phyloP scores from a whole-genome alignment of 805 yeast species.

The Teunomyces aglyptinius region DNA sequence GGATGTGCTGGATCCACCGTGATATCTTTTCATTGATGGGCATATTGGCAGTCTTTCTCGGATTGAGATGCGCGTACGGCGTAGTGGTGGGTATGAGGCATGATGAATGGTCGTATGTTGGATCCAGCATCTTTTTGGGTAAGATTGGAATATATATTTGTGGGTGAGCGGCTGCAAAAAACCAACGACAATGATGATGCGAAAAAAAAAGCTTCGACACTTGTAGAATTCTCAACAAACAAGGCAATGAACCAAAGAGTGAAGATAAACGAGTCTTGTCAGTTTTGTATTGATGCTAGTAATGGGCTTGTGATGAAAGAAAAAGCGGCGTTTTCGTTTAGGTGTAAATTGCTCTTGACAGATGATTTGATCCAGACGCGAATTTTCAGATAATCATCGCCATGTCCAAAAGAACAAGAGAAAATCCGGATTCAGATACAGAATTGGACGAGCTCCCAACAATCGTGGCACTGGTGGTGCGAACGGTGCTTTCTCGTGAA shows the following conservation, averaged over 20 bases:
- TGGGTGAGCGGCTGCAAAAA: not conserved
- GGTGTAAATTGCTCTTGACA: too few relatives aligned
- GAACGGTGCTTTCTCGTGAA: conserved; percentile 22
- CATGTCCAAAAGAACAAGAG: conserved; percentile 6
- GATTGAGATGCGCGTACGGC: conserved; percentile 44
- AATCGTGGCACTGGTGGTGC: conserved; percentile 9
- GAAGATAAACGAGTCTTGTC: too few relatives aligned
- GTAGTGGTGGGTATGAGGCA: not conserved
- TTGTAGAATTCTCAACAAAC: too few relatives aligned
- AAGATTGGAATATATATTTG: not conserved
- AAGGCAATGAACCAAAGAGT: too few relatives aligned
- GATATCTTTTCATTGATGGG: conserved; percentile 62
- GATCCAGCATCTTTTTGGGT: not conserved
- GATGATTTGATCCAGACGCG: not conserved
- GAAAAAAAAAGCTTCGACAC: too few relatives aligned
- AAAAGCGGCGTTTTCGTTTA: too few relatives aligned
- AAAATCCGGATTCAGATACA: not conserved
- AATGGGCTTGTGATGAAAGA: too few relatives aligned
- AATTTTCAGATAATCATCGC: not conserved
- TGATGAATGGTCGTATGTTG: not conserved
- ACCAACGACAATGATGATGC: not conserved
- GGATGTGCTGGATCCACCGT: conserved; percentile 61
- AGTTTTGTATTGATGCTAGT: too few relatives aligned
- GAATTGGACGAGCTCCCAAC: conserved; percentile 8
- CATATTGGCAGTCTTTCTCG: conserved; percentile 63